Percentiles rank a stretch among this genome's conserved stretches.
These are phyloP conservation scores for Verticillium tricorpus DNA, from an alignment of 2,329 filamentous ascomycete genomes.

Conservation along the genomic window DNA sequence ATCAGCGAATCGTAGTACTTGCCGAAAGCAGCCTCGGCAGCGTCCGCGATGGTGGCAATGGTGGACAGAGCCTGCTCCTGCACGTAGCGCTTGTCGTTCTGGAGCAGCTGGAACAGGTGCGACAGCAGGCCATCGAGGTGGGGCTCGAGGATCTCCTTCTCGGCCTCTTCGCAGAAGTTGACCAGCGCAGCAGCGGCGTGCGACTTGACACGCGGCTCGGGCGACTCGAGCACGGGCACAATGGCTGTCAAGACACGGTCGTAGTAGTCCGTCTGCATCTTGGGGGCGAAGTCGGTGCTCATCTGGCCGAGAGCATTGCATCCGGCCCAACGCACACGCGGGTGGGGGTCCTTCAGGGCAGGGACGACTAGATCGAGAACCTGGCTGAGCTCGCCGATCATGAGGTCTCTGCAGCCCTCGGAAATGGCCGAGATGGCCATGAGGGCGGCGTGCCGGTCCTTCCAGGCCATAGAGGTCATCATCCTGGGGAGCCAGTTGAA, in stretches of 20 bases:
- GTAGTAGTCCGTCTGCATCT: slow-evolving; percentile 96
- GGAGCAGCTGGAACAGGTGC: slow-evolving; percentile 80
- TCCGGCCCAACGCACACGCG: slow-evolving; percentile 92
- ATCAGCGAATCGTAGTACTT: slow-evolving; percentile 96
- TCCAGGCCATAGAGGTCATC: slow-evolving; percentile 94
- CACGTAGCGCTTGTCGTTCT: slow-evolving; percentile 90
- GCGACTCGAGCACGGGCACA: slow-evolving; percentile 83
- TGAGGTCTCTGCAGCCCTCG: slow-evolving; percentile 91
- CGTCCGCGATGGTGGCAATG: slow-evolving; percentile 98
- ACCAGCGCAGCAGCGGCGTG: slow-evolving; percentile 96
- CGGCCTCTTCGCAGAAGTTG: slow-evolving; percentile 98
- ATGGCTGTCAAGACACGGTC: slow-evolving; percentile 82
- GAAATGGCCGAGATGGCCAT: slow-evolving; percentile 99
- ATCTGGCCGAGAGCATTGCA: slow-evolving; percentile 99
- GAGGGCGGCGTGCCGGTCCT: slow-evolving; percentile 89
- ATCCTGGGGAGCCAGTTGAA: slow-evolving; percentile 97
- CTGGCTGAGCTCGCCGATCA: slow-evolving; percentile 91
- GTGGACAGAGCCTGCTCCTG: slow-evolving; percentile 97
- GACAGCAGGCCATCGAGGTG: slow-evolving; percentile 86
- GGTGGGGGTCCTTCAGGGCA: slow-evolving; percentile 82
- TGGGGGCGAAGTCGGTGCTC: slow-evolving; percentile 98
- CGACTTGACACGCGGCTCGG: slow-evolving; percentile 90
- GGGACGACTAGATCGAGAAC: slow-evolving; percentile 94
- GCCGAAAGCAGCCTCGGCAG: slow-evolving; percentile 87
- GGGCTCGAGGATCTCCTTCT: slow-evolving; percentile 85